Base-by-base conservation (phyloP, 2,329 filamentous ascomycete species). In the Colletotrichum camelliae region DNA sequence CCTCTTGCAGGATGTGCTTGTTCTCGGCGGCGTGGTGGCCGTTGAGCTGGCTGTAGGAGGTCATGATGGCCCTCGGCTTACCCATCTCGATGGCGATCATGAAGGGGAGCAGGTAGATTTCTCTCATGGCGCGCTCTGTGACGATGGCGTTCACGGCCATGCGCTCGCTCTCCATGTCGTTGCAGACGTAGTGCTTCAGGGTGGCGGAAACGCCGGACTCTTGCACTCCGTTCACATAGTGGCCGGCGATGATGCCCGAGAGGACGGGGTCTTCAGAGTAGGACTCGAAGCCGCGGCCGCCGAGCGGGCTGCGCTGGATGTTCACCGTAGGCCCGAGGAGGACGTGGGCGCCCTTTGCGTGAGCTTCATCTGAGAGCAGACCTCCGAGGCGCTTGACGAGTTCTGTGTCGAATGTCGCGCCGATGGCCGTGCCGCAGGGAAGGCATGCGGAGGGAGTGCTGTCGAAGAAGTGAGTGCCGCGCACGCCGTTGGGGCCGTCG, bases 381-480 rank as follows among this genome's bases (percentile, higher is more conserved):
- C 81, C 83, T 48, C 89, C 90, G 27, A 88, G 86, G 78, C 88
- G 83, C 61, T 88, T 84, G 4, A 91, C 85, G 8, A 92, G 86
- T 7, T 87, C 82, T 33, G 84, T 82, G 80, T 93, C 91, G 81
- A 89, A 93, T 31, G 91, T 92, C 5, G 91, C 86, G 35, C 89
- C 91, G 7, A 92, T 85, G 7, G 86, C 88, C 0, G 90, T 91
- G 24, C 89, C 90, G 77, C 90, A 92, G 10, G 91, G 91, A 77
- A 93, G 89, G 79, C 91, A 92, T 18, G 91, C 90, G 2, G 91
- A 89, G 27, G 86, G 87, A 43, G 88, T 84, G 70, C 92, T 91
- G 79, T 92, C 91, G 84, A 94, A 94, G 87, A 93, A 94, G 79
- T 90, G 91, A 57, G 90, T 91, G 68, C 93, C 93, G 78, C 93